Percentiles rank a stretch among this genome's conserved stretches.
Conservation (phyloP, 768 basidiomycete genomes). For the Rhizopogon vesiculosus region DNA sequence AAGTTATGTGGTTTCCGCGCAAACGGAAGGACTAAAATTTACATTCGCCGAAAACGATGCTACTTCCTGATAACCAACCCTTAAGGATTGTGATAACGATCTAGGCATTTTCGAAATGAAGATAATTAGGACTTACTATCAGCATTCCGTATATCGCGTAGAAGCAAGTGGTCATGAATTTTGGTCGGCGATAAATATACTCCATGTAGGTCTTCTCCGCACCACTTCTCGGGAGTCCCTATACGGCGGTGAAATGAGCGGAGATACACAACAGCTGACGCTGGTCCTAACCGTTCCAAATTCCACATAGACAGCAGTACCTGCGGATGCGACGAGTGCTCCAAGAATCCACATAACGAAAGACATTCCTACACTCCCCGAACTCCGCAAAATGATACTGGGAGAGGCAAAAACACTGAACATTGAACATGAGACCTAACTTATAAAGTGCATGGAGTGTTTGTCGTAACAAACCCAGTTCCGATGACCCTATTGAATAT, state of each 20-base stretch:
- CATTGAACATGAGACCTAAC: conserved; percentile 1
- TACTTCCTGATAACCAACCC: conserved; percentile 56
- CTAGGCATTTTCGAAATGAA: neutral
- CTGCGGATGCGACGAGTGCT: conserved; percentile 56
- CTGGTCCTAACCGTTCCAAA: conserved; percentile 54
- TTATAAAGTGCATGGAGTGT: neutral
- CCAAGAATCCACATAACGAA: conserved; percentile 71
- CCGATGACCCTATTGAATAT: conserved; percentile 78
- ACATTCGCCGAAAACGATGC: conserved; percentile 75
- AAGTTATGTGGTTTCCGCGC: neutral
- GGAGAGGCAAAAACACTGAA: conserved; percentile 68
- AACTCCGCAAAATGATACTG: conserved; percentile 57
- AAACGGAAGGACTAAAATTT: conserved; percentile 5
- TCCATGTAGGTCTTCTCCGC: conserved; percentile 78
- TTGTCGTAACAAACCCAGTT: conserved; percentile 44
- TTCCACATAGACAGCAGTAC: conserved; percentile 71
- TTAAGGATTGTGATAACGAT: conserved; percentile 16
- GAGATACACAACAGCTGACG: neutral
- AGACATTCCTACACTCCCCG: conserved; percentile 67
- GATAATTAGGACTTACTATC: conserved; percentile 35
- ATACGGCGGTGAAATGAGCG: neutral
- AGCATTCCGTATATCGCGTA: conserved; percentile 56
- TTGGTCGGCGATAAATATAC: conserved; percentile 60
- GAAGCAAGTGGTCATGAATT: conserved; percentile 54
- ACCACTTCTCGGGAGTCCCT: conserved; percentile 68